Evolutionary conservation across 106 monocot genomes (phyloP), one percentile per base, ranked within the genome.

Genomic region (Dioscorea zingiberensis): DNA sequence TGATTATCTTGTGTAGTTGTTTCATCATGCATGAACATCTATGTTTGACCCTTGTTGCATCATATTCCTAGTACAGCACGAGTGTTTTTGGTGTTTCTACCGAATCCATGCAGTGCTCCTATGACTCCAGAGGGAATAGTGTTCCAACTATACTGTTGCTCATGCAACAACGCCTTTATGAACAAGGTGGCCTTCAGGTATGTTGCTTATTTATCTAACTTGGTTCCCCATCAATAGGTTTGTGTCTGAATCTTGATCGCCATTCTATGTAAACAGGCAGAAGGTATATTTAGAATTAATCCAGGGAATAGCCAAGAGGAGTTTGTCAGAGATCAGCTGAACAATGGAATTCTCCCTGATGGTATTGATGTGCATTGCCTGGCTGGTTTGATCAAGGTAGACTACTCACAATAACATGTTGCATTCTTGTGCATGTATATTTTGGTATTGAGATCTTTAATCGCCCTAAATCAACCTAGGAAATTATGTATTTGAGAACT

Each of bases 71-170:
- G 13, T 55, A 57, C 78, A 87, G 87, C 76, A 76, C 83, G 63
- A 87, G 18, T 67, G 83, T 87, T 4, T 87, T 87, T 60, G 83
- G 87, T 64, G 83, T 87, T 70, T 87, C 83, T 13, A 83, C 83
- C 17, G 87, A 80, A 64, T 87, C 87, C 17, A 87, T 87, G 87
- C 87, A 87, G 55, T 80, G 76, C 27, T 83, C 87, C 23, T 87
- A 77, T 74, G 87, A 87, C 58, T 66, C 73, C 27, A 77, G 87
- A 71, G 87, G 87, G 32, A 87, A 87, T 28, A 87, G 87, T 65
- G 62, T 87, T 25, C 87, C 87, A 44, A 87, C 77, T 57, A 87
- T 87, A 45, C 87, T 87, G 55, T 71, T 87, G 71, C 72, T 74
- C 55, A 83, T 87, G 79, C 87, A 82, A 73, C 74, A 76, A 54